phyloP scores from a whole-genome alignment of 2,329 filamentous ascomycete species.

The Aspergillus glaucus region DNA sequence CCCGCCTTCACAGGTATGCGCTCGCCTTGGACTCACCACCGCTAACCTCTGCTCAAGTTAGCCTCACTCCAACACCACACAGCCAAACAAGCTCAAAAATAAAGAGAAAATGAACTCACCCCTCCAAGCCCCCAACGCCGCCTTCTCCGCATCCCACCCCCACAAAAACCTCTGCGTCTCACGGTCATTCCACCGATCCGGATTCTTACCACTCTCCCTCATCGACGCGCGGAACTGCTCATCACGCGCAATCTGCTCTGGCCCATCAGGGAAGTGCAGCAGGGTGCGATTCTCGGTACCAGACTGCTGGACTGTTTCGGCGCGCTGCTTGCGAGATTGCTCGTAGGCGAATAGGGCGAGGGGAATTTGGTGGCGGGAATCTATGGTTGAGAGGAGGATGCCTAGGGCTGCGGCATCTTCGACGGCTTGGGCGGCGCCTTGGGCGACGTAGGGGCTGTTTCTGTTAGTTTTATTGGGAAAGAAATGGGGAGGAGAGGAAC shows the following conservation, averaged over 20 bases:
- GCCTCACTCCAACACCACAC: not conserved
- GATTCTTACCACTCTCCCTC: constrained; percentile 26
- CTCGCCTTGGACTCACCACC: constrained; percentile 6
- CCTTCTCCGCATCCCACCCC: constrained; percentile 33
- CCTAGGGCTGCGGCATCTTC: constrained; percentile 37
- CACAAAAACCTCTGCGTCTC: constrained; percentile 51
- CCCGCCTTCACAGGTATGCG: constrained; percentile 11
- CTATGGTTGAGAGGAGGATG: constrained; percentile 26
- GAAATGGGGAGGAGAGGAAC: constrained; percentile 2
- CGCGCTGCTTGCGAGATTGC: constrained; percentile 32
- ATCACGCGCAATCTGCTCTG: constrained; percentile 39
- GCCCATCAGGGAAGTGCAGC: constrained; percentile 34
- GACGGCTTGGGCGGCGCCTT: constrained; percentile 45
- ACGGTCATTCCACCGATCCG: constrained; percentile 61
- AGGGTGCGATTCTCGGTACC: constrained; percentile 30
- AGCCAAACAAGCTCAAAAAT: not conserved
- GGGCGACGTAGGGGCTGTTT: constrained; percentile 27
- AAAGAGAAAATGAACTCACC: constrained; percentile 15
- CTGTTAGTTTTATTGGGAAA: not conserved
- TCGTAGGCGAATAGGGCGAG: constrained; percentile 32
- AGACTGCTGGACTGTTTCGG: constrained; percentile 33
- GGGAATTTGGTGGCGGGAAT: constrained; percentile 27
- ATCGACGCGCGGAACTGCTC: constrained; percentile 24
- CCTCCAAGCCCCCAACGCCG: constrained; percentile 25
- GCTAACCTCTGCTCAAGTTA: constrained; percentile 2